Percentiles rank a stretch among this genome's conserved stretches.
Conservation (phyloP, 208 protist species). For the Crithidia brevicula region DNA sequence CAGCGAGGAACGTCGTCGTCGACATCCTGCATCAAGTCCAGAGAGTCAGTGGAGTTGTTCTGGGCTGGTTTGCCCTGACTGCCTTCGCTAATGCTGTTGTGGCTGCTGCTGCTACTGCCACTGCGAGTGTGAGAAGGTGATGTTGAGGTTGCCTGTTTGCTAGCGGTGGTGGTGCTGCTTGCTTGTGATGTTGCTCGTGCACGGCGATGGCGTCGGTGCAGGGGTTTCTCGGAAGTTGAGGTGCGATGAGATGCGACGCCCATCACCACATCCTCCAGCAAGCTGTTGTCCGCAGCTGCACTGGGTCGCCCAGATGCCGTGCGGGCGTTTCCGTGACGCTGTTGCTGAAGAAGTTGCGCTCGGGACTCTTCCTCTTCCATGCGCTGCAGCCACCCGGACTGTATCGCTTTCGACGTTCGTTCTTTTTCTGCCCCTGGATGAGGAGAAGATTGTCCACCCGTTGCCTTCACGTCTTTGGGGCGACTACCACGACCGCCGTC, state of each 20-base stretch:
- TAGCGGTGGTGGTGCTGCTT: no score
- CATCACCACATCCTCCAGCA: slow-evolving; percentile 18
- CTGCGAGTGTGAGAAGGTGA: neutral
- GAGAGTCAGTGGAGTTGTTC: neutral
- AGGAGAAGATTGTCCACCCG: no score
- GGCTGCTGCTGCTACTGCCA: neutral
- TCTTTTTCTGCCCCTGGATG: no score
- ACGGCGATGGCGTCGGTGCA: no score
- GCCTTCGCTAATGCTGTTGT: neutral
- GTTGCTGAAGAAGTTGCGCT: neutral
- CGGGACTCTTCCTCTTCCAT: slow-evolving; percentile 1
- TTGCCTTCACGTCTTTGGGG: no score
- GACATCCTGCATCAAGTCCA: slow-evolving; percentile 15
- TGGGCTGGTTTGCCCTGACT: no score
- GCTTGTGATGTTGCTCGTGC: no score
- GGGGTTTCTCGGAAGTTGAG: neutral
- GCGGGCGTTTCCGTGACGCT: neutral
- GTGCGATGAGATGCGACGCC: neutral
- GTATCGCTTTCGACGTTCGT: no score
- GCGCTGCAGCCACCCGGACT: slow-evolving; percentile 1
- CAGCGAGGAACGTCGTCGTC: slow-evolving; percentile 33
- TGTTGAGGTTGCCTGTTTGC: no score
- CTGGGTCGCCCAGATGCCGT: no score
- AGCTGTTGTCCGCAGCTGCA: neutral
- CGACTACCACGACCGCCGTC: neutral